Conservation (phyloP, 2,329 filamentous ascomycete species). For the Penicillium sp. region DNA sequence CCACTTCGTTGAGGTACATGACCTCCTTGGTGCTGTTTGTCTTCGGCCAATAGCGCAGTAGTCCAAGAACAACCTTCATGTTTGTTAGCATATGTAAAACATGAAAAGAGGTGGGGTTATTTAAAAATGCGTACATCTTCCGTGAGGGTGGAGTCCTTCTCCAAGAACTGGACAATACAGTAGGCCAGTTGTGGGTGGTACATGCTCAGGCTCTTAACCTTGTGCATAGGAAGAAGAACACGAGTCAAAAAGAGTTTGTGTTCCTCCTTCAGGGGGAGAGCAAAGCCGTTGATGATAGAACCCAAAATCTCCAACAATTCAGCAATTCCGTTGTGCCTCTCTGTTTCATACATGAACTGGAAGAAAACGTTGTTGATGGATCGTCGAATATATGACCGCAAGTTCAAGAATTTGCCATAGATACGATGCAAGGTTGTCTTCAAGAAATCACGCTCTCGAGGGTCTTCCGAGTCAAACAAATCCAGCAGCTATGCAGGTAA, state of each 20-base stretch:
- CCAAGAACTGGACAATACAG: slow-evolving; percentile 97
- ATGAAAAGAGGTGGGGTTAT: background rate
- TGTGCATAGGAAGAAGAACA: slow-evolving; percentile 90
- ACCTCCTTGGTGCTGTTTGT: slow-evolving; percentile 99
- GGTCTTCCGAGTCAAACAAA: slow-evolving; percentile 97
- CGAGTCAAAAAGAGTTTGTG: slow-evolving; percentile 97
- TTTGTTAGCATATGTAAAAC: slow-evolving; percentile 1
- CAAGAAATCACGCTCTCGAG: slow-evolving; percentile 91
- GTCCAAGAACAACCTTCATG: slow-evolving; percentile 79
- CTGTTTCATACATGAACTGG: slow-evolving; percentile 98
- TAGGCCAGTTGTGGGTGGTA: slow-evolving; percentile 98
- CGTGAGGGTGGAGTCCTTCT: slow-evolving; percentile 94
- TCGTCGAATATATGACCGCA: slow-evolving; percentile 93
- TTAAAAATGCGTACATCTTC: slow-evolving; percentile 71
- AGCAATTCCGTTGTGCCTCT: slow-evolving; percentile 96
- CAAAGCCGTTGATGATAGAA: slow-evolving; percentile 99
- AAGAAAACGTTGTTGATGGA: slow-evolving; percentile 99
- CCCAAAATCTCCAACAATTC: slow-evolving; percentile 95
- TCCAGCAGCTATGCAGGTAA: slow-evolving; percentile 70
- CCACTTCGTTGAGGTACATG: slow-evolving; percentile 99
- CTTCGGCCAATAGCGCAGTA: slow-evolving; percentile 97
- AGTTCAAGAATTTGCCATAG: slow-evolving; percentile 97
- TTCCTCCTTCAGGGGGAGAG: slow-evolving; percentile 93
- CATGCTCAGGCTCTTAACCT: slow-evolving; percentile 99
- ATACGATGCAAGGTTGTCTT: slow-evolving; percentile 98